Evolutionary conservation across 1,284 basidiomycete genomes (phyloP).

Genomic region (Trichosporon sp.): DNA sequence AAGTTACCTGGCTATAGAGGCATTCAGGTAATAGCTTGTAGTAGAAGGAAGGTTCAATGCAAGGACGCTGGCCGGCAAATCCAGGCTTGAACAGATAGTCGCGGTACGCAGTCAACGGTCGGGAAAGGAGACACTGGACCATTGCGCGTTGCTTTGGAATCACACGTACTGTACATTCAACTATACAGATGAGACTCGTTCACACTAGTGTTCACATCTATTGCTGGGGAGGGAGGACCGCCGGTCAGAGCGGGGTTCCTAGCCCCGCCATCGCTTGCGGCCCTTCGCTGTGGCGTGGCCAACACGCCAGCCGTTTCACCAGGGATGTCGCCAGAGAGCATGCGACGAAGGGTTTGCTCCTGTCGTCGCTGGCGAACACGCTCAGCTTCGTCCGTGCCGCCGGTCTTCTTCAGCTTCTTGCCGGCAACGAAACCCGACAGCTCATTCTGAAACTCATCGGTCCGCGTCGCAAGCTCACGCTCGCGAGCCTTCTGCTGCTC

Average conservation of each 20-base stretch:
- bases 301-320: constrained; percentile 17
- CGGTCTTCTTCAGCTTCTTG: constrained; percentile 88
- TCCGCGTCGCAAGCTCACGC: constrained; percentile 67
- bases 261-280: constrained; percentile 8
- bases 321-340: constrained; percentile 63
- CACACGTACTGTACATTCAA: constrained; percentile 3
- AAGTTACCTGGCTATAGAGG: neutral
- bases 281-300: constrained; percentile 12
- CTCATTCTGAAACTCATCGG: constrained; percentile 74
- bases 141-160: neutral
- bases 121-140: no score
- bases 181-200: neutral
- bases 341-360: constrained; percentile 80
- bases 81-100: no score
- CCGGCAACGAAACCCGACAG: constrained; percentile 77
- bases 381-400: constrained; percentile 88
- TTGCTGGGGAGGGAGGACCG: neutral
- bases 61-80: no score
- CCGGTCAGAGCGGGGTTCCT: neutral
- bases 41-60: no score
- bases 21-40: no score
- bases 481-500: constrained; percentile 76
- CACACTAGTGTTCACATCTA: neutral
- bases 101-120: no score
- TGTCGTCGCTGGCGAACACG: constrained; percentile 78